phyloP scores from a whole-genome alignment of 78 protist genomes.

The Speleostelium caveatum region DNA sequence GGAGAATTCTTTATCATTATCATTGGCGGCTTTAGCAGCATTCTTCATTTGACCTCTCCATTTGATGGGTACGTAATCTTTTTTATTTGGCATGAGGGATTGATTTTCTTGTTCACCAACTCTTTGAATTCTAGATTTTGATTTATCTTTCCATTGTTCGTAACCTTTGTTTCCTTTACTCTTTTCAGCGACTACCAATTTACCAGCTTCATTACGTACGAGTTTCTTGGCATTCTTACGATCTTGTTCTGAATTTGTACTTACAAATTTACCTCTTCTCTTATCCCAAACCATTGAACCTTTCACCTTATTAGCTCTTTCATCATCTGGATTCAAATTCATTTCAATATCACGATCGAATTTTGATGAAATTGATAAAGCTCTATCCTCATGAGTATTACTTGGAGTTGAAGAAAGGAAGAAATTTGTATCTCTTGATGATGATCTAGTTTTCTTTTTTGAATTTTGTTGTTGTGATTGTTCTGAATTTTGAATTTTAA shows the following conservation, averaged over 20 bases:
- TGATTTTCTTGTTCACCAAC: slow-evolving; percentile 68
- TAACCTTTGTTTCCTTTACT: slow-evolving; percentile 29
- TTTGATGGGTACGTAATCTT: slow-evolving; percentile 42
- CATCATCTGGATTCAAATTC: slow-evolving; percentile 55
- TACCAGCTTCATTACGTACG: slow-evolving; percentile 87
- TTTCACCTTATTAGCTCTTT: slow-evolving; percentile 3
- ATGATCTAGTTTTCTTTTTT: slow-evolving; percentile 52
- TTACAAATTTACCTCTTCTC: slow-evolving; percentile 82
- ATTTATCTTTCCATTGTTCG: slow-evolving; percentile 83
- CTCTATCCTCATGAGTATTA: slow-evolving; percentile 41
- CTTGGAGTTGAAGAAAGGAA: slow-evolving; percentile 69
- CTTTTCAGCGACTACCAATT: slow-evolving; percentile 43
- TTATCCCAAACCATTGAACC: slow-evolving; percentile 81
- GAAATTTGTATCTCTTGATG: slow-evolving; percentile 52
- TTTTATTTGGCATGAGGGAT: slow-evolving; percentile 2
- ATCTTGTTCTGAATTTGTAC: slow-evolving; percentile 23
- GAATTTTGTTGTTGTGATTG: background rate
- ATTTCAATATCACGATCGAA: slow-evolving; percentile 36
- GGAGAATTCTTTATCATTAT: background rate
- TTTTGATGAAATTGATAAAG: slow-evolving; percentile 25
- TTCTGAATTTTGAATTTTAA: slow-evolving; percentile 20
- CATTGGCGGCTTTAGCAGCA: background rate
- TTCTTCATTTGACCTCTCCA: slow-evolving; percentile 60
- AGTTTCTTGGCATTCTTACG: slow-evolving; percentile 39
- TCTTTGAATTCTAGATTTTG: slow-evolving; percentile 54